Percentiles rank a stretch among this genome's conserved stretches.
Conservation (phyloP, 2,329 filamentous ascomycete species). For the Calonectria henricotiae region DNA sequence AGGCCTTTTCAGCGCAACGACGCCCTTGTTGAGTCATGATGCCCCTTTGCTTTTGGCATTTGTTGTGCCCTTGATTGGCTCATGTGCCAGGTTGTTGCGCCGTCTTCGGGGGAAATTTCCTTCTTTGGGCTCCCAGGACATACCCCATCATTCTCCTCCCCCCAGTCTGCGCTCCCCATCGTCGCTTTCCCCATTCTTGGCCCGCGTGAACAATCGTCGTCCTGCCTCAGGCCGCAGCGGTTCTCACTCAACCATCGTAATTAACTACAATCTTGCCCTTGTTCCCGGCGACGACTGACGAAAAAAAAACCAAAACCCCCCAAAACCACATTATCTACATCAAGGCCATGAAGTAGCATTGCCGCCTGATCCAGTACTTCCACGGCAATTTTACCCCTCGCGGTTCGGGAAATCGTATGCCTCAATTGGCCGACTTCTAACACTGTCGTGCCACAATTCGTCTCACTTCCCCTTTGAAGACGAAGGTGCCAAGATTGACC, state of each 20-base stretch:
- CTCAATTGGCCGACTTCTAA: slow-evolving; percentile 24
- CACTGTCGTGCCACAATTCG: slow-evolving; percentile 34
- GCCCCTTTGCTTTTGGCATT: slow-evolving; percentile 32
- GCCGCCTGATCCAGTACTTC: slow-evolving; percentile 6
- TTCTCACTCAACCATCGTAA: slow-evolving; percentile 29
- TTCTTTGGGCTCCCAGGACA: slow-evolving; percentile 35
- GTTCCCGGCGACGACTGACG: slow-evolving; percentile 1
- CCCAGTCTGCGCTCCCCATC: slow-evolving; percentile 24
- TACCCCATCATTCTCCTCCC: slow-evolving; percentile 28
- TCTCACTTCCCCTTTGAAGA: slow-evolving; percentile 33
- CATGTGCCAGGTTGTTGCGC: not conserved
- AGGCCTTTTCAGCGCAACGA: not conserved
- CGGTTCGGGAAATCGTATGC: slow-evolving; percentile 1
- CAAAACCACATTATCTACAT: not conserved
- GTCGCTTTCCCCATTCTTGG: slow-evolving; percentile 40
- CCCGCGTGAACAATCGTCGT: slow-evolving; percentile 39
- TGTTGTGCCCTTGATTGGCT: slow-evolving; percentile 31
- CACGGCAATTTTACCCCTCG: not conserved
- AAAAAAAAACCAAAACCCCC: slow-evolving; percentile 9
- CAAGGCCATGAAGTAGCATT: slow-evolving; percentile 17
- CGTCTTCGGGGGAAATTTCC: slow-evolving; percentile 47
- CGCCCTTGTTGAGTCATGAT: slow-evolving; percentile 39
- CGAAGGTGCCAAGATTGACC: slow-evolving; percentile 12
- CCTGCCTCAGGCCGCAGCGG: slow-evolving; percentile 37
- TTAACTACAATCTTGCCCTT: slow-evolving; percentile 26